These are phyloP conservation scores for Gnetum montanum DNA, from an alignment of 75 land plant genomes.

Conservation along the genomic window DNA sequence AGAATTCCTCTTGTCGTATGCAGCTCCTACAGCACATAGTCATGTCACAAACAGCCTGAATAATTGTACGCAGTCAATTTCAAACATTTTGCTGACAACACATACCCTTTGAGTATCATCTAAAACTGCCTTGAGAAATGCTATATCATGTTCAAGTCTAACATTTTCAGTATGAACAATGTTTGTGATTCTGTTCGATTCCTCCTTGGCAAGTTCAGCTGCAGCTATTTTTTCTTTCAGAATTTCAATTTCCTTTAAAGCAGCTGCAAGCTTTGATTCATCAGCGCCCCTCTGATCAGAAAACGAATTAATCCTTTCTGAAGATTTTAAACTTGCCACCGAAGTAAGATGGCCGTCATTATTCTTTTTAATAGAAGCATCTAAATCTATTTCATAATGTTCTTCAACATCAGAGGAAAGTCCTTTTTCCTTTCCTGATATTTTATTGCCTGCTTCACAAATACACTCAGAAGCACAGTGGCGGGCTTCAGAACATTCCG, in stretches of 20 bases:
- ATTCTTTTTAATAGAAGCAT: conserved; percentile 46
- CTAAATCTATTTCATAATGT: conserved; percentile 53
- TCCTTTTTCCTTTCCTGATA: conserved; percentile 10
- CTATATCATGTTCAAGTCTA: conserved; percentile 89
- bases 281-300: conserved; percentile 40
- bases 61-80: background rate
- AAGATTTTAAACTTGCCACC: conserved; percentile 39
- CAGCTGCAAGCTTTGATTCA: conserved; percentile 46
- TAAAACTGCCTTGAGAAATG: conserved; percentile 87
- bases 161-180: conserved; percentile 94
- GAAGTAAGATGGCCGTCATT: conserved; percentile 40
- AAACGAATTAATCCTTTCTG: conserved; percentile 48
- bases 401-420: conserved; percentile 25
- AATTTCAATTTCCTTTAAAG: conserved; percentile 54
- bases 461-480: conserved; percentile 7
- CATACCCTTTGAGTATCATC: conserved; percentile 94
- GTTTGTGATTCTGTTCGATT: conserved; percentile 75
- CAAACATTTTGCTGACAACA: background rate
- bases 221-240: conserved; percentile 57
- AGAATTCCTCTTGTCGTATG: conserved; percentile 89
- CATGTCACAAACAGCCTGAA: background rate
- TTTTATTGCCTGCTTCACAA: conserved; percentile 12
- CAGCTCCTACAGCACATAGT: conserved; percentile 55
- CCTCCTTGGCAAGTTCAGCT: conserved; percentile 76
- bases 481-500: background rate